Evolutionary conservation across 768 basidiomycete genomes (phyloP), one percentile per base, ranked within the genome.

Genomic region (Xerocomus potaroensis): DNA sequence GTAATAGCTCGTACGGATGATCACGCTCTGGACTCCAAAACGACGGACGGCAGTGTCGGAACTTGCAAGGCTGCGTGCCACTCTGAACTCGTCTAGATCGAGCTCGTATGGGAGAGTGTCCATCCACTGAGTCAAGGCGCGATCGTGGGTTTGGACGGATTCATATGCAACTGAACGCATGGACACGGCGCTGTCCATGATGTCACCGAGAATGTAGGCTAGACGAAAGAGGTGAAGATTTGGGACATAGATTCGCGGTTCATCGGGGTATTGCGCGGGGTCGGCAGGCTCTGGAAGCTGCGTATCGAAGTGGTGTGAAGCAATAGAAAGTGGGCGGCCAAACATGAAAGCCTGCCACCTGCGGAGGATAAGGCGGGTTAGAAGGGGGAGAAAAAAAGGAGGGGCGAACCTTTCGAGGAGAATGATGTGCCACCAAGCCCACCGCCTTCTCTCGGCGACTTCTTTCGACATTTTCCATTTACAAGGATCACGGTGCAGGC

Each of bases 381-480:
- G 29, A 37, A n/a, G 51, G 4, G 43, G 44, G 10, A 9, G 27
- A 27, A 46, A 53, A n/a, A 48, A 34, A 12, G 43, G 21, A 43
- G 31, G 19, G n/a, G 58, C 78, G 29, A 43, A 85, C 87, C 87
- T 74, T 69, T 91, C 89, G 26, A 90, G 73, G 43, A 88, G 71
- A 30, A 91, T 67, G 50, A 88, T 87, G 65, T 91, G 87, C 89
- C 89, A 91, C 89, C 89, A 91, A 7, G 87, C 86, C 89, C 89
- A 91, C 44, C 89, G 73, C 41, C 90, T 73, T 47, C 89, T 76
- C 62, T 91, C 89, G 29, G 86, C 83, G 9, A 81, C 68, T 48
- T 81, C 81, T 47, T 75, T 73, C 41, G 75, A 78, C 74, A 88
- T 83, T 50, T 77, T 76, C 76, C 81, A 88, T 61, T 82, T 81